Evolutionary conservation across 768 basidiomycete genomes (phyloP).

Genomic region (Mrakia blollopis): DNA sequence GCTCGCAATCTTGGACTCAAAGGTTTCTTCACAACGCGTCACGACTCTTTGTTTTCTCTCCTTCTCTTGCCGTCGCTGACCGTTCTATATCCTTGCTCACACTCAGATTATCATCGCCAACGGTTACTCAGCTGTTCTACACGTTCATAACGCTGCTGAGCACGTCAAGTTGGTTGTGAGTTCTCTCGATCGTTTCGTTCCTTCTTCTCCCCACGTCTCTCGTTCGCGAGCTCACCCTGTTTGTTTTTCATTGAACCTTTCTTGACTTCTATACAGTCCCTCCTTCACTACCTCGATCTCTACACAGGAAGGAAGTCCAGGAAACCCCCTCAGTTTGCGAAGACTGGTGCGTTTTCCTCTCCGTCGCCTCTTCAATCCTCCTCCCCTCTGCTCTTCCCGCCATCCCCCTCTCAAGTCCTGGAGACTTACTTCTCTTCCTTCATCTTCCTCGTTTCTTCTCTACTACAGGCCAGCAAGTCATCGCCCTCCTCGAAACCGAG

Average conservation of each 20-base stretch:
- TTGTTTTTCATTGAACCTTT: background rate
- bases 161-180: constrained; percentile 81
- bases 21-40: too few relatives aligned
- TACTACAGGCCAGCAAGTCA: constrained; percentile 72
- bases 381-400: too few relatives aligned
- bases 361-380: background rate
- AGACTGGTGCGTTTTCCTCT: constrained; percentile 55
- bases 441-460: background rate
- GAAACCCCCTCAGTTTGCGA: constrained; percentile 94
- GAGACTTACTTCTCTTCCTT: background rate
- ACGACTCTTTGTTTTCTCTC: background rate
- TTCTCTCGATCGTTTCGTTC: constrained; percentile 21
- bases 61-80: background rate
- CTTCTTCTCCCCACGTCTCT: background rate
- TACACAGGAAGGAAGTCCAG: constrained; percentile 90
- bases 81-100: background rate
- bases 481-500: constrained; percentile 78
- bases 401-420: too few relatives aligned
- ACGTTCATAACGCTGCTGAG: constrained; percentile 89
- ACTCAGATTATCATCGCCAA: constrained; percentile 81
- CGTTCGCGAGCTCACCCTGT: background rate
- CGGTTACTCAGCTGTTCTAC: constrained; percentile 91
- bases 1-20: constrained; percentile 91
- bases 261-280: constrained; percentile 54
- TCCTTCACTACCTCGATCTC: constrained; percentile 95